These are phyloP conservation scores for Pythium diclinum DNA, from an alignment of 352 stramenopile genomes.

Conservation along the genomic window DNA sequence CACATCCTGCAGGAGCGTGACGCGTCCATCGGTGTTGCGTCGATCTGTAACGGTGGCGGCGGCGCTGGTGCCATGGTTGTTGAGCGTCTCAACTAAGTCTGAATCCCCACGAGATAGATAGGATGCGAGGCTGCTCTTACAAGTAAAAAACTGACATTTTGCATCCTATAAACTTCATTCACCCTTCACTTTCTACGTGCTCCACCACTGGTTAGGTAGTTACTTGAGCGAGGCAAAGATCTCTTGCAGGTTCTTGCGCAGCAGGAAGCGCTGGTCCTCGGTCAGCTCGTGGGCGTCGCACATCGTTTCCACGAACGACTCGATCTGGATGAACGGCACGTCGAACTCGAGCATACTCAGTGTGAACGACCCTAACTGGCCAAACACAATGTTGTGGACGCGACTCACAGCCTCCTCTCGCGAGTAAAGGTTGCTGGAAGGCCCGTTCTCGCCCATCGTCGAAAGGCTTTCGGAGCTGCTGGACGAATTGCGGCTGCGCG, in stretches of 20 bases:
- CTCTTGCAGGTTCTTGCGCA: slow-evolving; percentile 78
- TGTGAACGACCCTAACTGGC: slow-evolving; percentile 80
- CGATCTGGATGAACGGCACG: slow-evolving; percentile 69
- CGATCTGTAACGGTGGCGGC: slow-evolving; percentile 98
- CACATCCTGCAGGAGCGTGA: slow-evolving; percentile 94
- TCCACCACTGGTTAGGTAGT: background rate
- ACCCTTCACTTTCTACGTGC: too few species aligned
- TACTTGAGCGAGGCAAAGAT: slow-evolving; percentile 55
- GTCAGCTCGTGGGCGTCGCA: slow-evolving; percentile 84
- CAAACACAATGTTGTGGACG: slow-evolving; percentile 88
- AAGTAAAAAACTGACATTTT: background rate
- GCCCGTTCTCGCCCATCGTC: background rate
- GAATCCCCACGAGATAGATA: background rate
- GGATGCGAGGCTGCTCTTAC: too few species aligned
- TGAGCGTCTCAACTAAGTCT: slow-evolving; percentile 77
- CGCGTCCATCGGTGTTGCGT: slow-evolving; percentile 93
- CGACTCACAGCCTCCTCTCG: slow-evolving; percentile 79
- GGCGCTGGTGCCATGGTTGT: slow-evolving; percentile 96
- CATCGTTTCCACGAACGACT: slow-evolving; percentile 87
- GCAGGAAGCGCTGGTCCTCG: slow-evolving; percentile 78
- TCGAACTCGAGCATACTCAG: slow-evolving; percentile 88
- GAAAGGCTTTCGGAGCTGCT: slow-evolving; percentile 10
- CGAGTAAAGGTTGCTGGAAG: slow-evolving; percentile 26
- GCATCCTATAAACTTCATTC: too few species aligned
- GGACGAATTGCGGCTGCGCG: slow-evolving; percentile 9